These are phyloP conservation scores for Nakazawaea populi DNA, from an alignment of 805 yeast genomes.

Conservation along the genomic window DNA sequence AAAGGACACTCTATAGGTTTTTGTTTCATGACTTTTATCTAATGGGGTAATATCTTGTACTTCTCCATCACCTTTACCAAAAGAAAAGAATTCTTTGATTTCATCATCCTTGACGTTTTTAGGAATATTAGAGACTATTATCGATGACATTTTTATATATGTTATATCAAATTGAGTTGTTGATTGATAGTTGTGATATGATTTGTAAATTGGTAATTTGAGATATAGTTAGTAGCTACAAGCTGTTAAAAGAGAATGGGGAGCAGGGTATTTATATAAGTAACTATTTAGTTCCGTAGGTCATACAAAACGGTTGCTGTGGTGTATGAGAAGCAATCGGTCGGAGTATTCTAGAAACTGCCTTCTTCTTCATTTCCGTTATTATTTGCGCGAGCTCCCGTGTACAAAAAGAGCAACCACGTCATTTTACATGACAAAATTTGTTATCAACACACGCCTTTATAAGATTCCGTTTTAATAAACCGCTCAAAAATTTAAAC, in stretches of 20 bases:
- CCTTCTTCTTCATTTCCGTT: no score
- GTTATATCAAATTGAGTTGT: background rate
- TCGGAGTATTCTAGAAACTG: no score
- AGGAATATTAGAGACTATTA: slow-evolving; percentile 44
- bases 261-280: no score
- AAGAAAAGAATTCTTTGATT: slow-evolving; percentile 28
- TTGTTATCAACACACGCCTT: no score
- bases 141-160: background rate
- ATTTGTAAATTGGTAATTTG: background rate
- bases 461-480: no score
- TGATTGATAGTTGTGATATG: background rate
- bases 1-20: slow-evolving; percentile 4
- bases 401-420: background rate
- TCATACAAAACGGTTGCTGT: no score
- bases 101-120: slow-evolving; percentile 83
- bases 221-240: no score
- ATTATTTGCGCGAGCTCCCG: background rate
- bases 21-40: slow-evolving; percentile 4
- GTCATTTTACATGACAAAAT: background rate
- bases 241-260: no score
- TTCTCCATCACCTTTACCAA: background rate
- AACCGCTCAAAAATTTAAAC: no score
- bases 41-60: slow-evolving; percentile 8
- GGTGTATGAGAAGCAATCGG: no score
- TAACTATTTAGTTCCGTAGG: no score